Evolutionary conservation across 2,329 filamentous ascomycete species (phyloP).

Genomic region (Cadophora gregata): DNA sequence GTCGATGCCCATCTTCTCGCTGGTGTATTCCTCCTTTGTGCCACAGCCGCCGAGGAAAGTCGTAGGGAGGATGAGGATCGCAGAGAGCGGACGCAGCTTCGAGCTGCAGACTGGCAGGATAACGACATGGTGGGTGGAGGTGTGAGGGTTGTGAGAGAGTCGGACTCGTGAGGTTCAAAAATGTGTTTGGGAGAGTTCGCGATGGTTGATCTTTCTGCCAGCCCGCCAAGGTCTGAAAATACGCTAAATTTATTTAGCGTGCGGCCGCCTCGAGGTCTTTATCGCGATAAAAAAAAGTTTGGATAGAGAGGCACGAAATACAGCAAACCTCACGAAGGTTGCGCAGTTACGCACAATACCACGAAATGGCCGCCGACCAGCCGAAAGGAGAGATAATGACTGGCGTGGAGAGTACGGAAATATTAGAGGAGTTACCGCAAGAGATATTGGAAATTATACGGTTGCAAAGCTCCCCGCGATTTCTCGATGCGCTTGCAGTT

Average conservation of each 20-base stretch:
- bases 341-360: conserved; percentile 21
- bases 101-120: conserved; percentile 67
- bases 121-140: conserved; percentile 60
- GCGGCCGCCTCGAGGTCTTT: conserved; percentile 5
- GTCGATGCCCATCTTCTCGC: conserved; percentile 88
- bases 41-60: conserved; percentile 52
- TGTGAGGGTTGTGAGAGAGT: conserved; percentile 19
- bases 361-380: conserved; percentile 60
- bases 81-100: conserved; percentile 68
- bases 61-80: conserved; percentile 56
- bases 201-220: conserved; percentile 15
- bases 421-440: conserved; percentile 67
- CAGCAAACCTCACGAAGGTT: conserved; percentile 6
- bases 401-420: conserved; percentile 26
- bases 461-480: conserved; percentile 65
- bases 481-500: conserved; percentile 74
- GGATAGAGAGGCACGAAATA: conserved; percentile 8
- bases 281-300: conserved; percentile 33
- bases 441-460: conserved; percentile 74
- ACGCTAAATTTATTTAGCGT: conserved; percentile 12
- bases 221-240: conserved; percentile 2
- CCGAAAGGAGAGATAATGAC: neutral
- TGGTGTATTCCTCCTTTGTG: conserved; percentile 53
- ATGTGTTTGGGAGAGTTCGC: conserved; percentile 15
- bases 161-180: conserved; percentile 23